These are phyloP conservation scores for Wickerhamomyces pijperi DNA, from an alignment of 805 yeast species.

Conservation along the genomic window DNA sequence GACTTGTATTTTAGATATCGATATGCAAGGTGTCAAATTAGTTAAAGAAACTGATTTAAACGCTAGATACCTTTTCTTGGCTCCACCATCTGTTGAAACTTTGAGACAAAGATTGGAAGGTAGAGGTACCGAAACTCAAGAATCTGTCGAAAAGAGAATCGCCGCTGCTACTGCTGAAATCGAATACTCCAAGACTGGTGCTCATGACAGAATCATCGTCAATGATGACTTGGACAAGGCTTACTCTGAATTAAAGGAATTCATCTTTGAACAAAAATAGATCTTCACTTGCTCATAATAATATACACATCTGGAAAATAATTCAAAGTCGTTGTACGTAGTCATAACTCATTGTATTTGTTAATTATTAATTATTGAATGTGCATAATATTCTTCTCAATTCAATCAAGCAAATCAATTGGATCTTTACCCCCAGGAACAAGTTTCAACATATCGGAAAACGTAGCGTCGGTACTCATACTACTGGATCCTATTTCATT, in stretches of 20 bases:
- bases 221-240: slow-evolving; percentile 90
- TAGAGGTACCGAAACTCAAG: slow-evolving; percentile 93
- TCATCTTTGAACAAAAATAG: slow-evolving; percentile 38
- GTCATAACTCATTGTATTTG: no score
- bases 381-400: neutral
- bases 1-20: slow-evolving; percentile 89
- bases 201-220: slow-evolving; percentile 81
- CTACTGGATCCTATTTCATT: neutral
- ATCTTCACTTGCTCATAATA: no score
- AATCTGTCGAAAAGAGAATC: slow-evolving; percentile 73
- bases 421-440: slow-evolving; percentile 2
- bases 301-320: no score
- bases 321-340: no score
- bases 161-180: slow-evolving; percentile 81
- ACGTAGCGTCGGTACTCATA: neutral
- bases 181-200: slow-evolving; percentile 83
- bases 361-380: no score
- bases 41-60: slow-evolving; percentile 75
- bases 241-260: slow-evolving; percentile 67
- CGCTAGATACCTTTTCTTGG: slow-evolving; percentile 77
- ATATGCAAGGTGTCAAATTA: slow-evolving; percentile 96
- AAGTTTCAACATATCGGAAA: slow-evolving; percentile 1
- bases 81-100: slow-evolving; percentile 86
- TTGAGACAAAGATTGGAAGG: slow-evolving; percentile 65
- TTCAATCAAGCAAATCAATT: neutral